Percentiles rank a stretch among this genome's conserved stretches.
Conservation (phyloP, 805 yeast genomes). For the Candida hungchunana region DNA sequence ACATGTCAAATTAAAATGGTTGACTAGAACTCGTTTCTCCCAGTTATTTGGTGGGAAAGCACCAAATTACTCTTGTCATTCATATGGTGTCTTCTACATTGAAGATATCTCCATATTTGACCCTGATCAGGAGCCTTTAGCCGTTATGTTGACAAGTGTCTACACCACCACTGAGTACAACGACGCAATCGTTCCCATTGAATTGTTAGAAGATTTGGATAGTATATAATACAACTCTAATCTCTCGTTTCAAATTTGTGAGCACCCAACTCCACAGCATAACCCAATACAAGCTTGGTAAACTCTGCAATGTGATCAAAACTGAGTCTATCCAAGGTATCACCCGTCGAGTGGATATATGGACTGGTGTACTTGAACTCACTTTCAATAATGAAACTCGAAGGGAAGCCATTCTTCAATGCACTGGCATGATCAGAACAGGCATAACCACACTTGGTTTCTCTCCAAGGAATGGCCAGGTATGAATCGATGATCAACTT, state of each 20-base stretch:
- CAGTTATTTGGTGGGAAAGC: constrained; percentile 1
- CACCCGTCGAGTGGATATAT: constrained; percentile 71
- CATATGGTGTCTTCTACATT: constrained; percentile 8
- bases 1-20: constrained; percentile 7
- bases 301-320: constrained; percentile 79
- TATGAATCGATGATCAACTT: constrained; percentile 58
- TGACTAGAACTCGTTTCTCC: constrained; percentile 3
- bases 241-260: constrained; percentile 31
- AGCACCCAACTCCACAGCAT: constrained; percentile 61
- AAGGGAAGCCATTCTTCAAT: constrained; percentile 75
- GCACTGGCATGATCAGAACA: constrained; percentile 95
- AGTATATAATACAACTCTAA: too few species aligned
- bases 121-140: constrained; percentile 7
- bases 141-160: constrained; percentile 6
- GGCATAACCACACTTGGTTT: constrained; percentile 83
- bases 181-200: constrained; percentile 4
- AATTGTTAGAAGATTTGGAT: too few species aligned
- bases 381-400: constrained; percentile 78
- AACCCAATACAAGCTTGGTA: constrained; percentile 71
- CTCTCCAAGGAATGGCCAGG: constrained; percentile 64
- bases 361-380: constrained; percentile 60
- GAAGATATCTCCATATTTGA: constrained; percentile 11
- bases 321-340: constrained; percentile 77
- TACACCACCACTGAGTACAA: constrained; percentile 8
- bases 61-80: neutral